phyloP scores from a whole-genome alignment of 2,329 filamentous ascomycete species.

The Dactylellina sp. region DNA sequence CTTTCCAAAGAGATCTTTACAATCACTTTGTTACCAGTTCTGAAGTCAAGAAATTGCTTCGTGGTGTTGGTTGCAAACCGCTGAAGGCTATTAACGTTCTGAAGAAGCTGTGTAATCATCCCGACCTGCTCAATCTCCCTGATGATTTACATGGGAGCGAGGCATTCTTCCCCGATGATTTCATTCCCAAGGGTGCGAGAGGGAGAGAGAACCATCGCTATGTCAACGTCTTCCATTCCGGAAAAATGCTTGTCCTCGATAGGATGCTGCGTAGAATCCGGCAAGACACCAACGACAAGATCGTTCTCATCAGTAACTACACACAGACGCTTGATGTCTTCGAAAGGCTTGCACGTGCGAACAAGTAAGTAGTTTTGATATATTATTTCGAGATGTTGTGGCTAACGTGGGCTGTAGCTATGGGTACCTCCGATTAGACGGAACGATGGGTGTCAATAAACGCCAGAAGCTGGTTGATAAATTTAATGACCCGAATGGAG shows the following conservation, averaged over 20 bases:
- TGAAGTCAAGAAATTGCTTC: constrained; percentile 88
- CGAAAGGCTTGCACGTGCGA: constrained; percentile 85
- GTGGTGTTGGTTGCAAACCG: constrained; percentile 94
- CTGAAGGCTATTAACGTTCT: constrained; percentile 95
- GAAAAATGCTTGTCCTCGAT: constrained; percentile 98
- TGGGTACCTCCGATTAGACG: constrained; percentile 87
- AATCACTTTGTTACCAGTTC: constrained; percentile 97
- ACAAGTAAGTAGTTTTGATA: constrained; percentile 64
- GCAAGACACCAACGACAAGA: constrained; percentile 97
- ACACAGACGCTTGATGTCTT: constrained; percentile 96
- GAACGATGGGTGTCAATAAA: constrained; percentile 98
- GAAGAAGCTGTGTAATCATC: constrained; percentile 99
- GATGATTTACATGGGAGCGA: constrained; percentile 90
- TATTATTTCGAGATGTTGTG: background rate
- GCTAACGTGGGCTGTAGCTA: constrained; percentile 67
- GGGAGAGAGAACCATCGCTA: constrained; percentile 83
- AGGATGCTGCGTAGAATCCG: constrained; percentile 96
- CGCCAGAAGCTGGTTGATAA: constrained; percentile 96
- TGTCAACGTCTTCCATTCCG: constrained; percentile 93
- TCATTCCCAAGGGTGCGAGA: constrained; percentile 84
- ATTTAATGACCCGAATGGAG: constrained; percentile 92
- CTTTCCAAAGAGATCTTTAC: constrained; percentile 92
- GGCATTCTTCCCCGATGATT: constrained; percentile 82
- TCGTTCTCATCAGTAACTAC: constrained; percentile 98
- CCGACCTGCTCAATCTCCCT: constrained; percentile 85